Percentiles rank a stretch among this genome's conserved stretches.
Conservation (phyloP, 768 basidiomycete genomes). For the Calocera viscosa region DNA sequence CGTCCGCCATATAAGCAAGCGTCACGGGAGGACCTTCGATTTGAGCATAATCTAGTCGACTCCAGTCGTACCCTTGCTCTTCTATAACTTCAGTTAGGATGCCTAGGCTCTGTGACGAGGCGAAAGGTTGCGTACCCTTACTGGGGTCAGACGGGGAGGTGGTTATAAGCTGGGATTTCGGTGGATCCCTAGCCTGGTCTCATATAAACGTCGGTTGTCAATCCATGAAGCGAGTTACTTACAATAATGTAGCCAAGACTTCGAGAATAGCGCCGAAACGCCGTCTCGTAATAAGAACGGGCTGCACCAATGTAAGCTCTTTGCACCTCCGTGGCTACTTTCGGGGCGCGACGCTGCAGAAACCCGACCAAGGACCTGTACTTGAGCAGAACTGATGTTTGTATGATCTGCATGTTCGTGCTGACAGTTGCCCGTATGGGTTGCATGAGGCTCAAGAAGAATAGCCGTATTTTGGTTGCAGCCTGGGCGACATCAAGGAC, state of each 20-base stretch:
- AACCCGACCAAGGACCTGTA: constrained; percentile 74
- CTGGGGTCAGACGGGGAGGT: background rate
- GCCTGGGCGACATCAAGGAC: constrained; percentile 38
- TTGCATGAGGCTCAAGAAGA: constrained; percentile 72
- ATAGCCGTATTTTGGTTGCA: constrained; percentile 73
- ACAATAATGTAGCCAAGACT: constrained; percentile 72
- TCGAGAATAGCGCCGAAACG: constrained; percentile 77
- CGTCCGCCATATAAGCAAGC: constrained; percentile 78
- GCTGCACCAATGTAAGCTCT: constrained; percentile 72
- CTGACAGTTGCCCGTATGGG: constrained; percentile 73
- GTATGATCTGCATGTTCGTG: constrained; percentile 86
- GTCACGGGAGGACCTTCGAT: constrained; percentile 72
- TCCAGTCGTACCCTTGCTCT: constrained; percentile 33
- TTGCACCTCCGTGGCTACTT: constrained; percentile 77
- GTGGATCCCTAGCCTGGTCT: background rate
- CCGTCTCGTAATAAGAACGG: constrained; percentile 90
- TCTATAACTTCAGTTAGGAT: constrained; percentile 12
- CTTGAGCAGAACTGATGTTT: constrained; percentile 74
- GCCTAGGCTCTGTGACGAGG: background rate
- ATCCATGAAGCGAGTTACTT: constrained; percentile 9
- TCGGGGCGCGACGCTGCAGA: constrained; percentile 66
- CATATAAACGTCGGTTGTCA: background rate
- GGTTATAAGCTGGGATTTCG: constrained; percentile 1
- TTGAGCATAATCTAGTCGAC: constrained; percentile 52
- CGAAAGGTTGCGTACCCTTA: background rate